A percentile compares a stretch with the other conserved stretches of the same genome.
Evolutionary conservation across 164 flowering plant genomes (phyloP).

Genomic region (Sedum album): DNA sequence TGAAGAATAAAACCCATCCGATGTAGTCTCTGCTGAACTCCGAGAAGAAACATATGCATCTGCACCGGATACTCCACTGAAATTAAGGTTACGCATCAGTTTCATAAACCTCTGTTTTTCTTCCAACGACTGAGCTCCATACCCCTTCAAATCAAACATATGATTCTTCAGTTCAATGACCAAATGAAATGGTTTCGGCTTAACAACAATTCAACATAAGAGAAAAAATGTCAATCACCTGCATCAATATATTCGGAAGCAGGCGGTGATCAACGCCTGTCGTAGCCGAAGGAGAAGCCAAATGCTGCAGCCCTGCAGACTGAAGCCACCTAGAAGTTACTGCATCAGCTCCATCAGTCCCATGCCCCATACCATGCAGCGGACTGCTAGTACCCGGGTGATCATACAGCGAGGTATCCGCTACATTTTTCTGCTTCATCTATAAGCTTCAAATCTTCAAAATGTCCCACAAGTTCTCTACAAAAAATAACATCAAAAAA

Average conservation of each 20-base stretch:
- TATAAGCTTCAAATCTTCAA: conserved; percentile 75
- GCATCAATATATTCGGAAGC: too few relatives aligned
- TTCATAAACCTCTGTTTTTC: conserved; percentile 93
- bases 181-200: not conserved
- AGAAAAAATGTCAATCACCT: conserved; percentile 37
- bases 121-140: too few relatives aligned
- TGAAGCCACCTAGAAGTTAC: conserved; percentile 99
- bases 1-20: too few relatives aligned
- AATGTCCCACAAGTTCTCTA: not conserved
- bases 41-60: too few relatives aligned
- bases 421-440: conserved; percentile 93
- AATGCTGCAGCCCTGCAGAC: too few relatives aligned
- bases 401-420: conserved; percentile 75
- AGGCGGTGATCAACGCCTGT: conserved; percentile 67
- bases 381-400: conserved; percentile 36
- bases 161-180: not conserved
- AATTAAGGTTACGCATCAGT: too few relatives aligned
- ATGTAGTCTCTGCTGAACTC: too few relatives aligned
- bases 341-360: conserved; percentile 83
- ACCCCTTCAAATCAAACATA: conserved; percentile 28
- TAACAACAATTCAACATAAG: not conserved
- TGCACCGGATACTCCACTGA: too few relatives aligned
- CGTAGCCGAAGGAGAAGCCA: conserved; percentile 90
- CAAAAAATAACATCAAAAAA: not conserved
- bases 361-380: too few relatives aligned